These are phyloP conservation scores for Saposhnikovia divaricata DNA, from an alignment of 129 eudicot species.

Conservation along the genomic window DNA sequence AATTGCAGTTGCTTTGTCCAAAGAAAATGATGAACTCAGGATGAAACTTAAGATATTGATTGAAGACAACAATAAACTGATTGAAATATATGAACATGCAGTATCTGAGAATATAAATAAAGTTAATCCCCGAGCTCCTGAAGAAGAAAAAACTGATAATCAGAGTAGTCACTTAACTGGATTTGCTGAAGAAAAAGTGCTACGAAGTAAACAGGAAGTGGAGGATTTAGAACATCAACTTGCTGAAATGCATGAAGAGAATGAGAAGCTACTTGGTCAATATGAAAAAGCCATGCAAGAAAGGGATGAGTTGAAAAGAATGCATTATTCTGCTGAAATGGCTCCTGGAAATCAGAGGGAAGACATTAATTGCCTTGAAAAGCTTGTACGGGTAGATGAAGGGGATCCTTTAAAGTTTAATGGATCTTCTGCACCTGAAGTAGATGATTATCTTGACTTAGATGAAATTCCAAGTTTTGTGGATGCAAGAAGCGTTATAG, in stretches of 20 bases:
- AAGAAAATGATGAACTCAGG: conserved; percentile 83
- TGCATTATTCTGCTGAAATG: conserved; percentile 22
- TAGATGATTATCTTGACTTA: conserved; percentile 27
- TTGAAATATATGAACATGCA: conserved; percentile 77
- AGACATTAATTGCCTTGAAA: conserved; percentile 34
- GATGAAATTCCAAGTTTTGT: conserved; percentile 26
- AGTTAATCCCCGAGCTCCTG: conserved; percentile 20
- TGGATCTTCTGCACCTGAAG: conserved; percentile 15
- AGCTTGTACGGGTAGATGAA: conserved; percentile 48
- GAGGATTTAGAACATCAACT: conserved; percentile 59
- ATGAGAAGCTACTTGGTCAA: conserved; percentile 62
- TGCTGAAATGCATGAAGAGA: conserved; percentile 87
- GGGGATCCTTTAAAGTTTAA: conserved; percentile 17
- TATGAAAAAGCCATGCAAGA: conserved; percentile 96
- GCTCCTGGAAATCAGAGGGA: conserved; percentile 7
- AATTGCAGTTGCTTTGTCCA: conserved; percentile 64
- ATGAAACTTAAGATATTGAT: conserved; percentile 67
- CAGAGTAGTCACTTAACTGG: conserved; percentile 12
- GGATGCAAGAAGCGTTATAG: conserved; percentile 14
- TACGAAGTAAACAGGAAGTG: conserved; percentile 25
- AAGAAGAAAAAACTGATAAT: conserved; percentile 16
- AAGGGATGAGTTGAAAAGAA: conserved; percentile 65
- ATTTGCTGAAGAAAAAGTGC: conserved; percentile 32
- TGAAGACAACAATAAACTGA: conserved; percentile 86
- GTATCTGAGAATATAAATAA: conserved; percentile 45